Percentiles rank a stretch among this genome's conserved stretches.
Evolutionary conservation across 129 eudicot genomes (phyloP).

Genomic region (Centaurea solstitialis): DNA sequence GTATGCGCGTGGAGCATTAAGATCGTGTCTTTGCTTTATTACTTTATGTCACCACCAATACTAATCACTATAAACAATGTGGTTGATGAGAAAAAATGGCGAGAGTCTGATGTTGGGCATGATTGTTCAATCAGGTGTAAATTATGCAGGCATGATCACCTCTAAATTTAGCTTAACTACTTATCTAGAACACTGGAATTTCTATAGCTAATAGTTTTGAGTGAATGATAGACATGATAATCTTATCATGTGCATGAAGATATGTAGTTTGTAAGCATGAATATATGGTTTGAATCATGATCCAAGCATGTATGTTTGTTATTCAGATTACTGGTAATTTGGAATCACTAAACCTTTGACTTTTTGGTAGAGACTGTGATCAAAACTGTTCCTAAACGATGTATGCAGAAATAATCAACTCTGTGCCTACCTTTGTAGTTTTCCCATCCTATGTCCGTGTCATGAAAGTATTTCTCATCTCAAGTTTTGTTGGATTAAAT

Average conservation of each 20-base stretch:
- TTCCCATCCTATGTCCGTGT: neutral
- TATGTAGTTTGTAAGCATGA: neutral
- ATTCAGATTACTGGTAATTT: constrained; percentile 3
- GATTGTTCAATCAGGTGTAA: neutral
- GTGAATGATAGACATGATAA: neutral
- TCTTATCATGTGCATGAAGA: neutral
- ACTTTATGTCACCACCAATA: neutral
- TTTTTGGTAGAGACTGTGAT: neutral
- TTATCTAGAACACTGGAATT: neutral
- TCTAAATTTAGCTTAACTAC: neutral
- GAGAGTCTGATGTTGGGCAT: neutral
- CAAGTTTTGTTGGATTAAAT: neutral
- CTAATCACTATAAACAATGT: neutral
- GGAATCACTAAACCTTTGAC: neutral
- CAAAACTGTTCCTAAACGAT: neutral
- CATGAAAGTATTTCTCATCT: neutral
- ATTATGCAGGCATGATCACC: neutral
- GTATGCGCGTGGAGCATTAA: neutral
- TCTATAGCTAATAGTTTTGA: neutral
- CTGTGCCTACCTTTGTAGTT: neutral
- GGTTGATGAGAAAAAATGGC: neutral
- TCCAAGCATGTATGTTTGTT: neutral
- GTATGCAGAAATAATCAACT: neutral
- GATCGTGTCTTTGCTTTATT: neutral
- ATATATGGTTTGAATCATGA: neutral